Percentiles rank a stretch among this genome's conserved stretches.
Conservation (phyloP, 768 basidiomycete genomes). For the Pleurotus sapidus region DNA sequence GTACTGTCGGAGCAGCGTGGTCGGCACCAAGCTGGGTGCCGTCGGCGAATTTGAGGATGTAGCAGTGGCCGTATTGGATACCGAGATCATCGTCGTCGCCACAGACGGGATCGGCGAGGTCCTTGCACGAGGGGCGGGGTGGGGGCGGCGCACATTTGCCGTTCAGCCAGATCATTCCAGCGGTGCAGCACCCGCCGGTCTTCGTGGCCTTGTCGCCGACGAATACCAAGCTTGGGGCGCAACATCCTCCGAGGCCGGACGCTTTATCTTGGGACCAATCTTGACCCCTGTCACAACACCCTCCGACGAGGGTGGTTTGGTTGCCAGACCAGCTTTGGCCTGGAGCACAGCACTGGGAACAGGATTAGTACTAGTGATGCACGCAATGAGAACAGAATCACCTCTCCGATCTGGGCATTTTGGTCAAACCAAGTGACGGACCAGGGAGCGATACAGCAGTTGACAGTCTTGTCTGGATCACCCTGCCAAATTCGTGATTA, state of each 20-base stretch:
- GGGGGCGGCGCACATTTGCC: not conserved
- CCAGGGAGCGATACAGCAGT: constrained; percentile 1
- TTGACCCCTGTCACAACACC: not conserved
- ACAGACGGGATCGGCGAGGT: constrained; percentile 3
- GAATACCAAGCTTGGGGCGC: not conserved
- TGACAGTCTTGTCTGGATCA: not conserved
- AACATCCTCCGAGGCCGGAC: constrained; percentile 3
- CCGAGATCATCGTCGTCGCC: not conserved
- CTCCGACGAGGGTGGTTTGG: constrained; percentile 2
- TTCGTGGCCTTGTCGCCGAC: constrained; percentile 4
- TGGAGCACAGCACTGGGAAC: not conserved
- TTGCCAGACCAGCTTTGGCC: constrained; percentile 4
- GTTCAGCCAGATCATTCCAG: constrained; percentile 4
- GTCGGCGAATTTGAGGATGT: constrained; percentile 4
- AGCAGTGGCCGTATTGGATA: constrained; percentile 5
- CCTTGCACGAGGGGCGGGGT: constrained; percentile 2
- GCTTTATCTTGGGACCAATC: constrained; percentile 2
- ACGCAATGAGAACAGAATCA: not conserved
- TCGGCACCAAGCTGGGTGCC: constrained; percentile 4
- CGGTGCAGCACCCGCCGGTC: constrained; percentile 4
- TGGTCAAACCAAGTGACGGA: constrained; percentile 4
- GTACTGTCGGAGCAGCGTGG: not conserved
- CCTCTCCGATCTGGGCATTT: not conserved
- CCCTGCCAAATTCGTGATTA: not conserved
- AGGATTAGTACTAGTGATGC: not conserved